A percentile compares a stretch with the other conserved stretches of the same genome.
These are phyloP conservation scores for Pleodorina starrii DNA, from an alignment of 139 green algal genomes.

Conservation along the genomic window DNA sequence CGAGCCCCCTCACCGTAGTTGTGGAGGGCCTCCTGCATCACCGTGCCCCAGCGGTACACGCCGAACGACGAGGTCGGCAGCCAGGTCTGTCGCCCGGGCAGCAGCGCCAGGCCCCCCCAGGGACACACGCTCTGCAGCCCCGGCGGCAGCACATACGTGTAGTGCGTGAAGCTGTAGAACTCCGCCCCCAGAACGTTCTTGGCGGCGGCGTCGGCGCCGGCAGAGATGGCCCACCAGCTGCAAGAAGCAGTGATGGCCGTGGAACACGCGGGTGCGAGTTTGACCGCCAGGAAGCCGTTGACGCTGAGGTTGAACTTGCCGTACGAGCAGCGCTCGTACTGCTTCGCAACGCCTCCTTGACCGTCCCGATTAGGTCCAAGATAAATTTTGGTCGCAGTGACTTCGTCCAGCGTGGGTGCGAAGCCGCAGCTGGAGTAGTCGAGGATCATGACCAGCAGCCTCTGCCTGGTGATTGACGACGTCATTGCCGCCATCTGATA, in stretches of 20 bases:
- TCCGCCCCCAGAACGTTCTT: neutral
- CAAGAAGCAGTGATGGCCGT: neutral
- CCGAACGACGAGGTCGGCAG: constrained; percentile 9
- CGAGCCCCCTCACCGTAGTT: constrained; percentile 20
- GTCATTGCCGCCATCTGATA: neutral
- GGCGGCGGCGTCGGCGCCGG: constrained; percentile 1
- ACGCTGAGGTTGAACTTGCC: neutral
- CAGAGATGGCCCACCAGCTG: neutral
- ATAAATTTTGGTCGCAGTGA: neutral
- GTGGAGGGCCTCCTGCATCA: constrained; percentile 33
- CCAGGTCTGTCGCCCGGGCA: constrained; percentile 37
- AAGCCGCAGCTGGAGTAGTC: constrained; percentile 26
- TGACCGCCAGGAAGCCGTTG: neutral
- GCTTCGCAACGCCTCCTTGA: neutral
- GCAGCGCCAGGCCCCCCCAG: constrained; percentile 27
- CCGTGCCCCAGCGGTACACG: constrained; percentile 2
- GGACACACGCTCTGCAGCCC: constrained; percentile 10
- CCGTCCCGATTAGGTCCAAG: neutral
- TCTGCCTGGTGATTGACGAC: neutral
- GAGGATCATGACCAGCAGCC: constrained; percentile 1
- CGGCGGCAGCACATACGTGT: constrained; percentile 14
- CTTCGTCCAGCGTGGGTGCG: neutral
- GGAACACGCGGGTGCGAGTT: neutral
- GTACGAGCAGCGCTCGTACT: constrained; percentile 22
- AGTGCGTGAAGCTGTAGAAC: constrained; percentile 8